Evolutionary conservation across 2,329 filamentous ascomycete species (phyloP).

Genomic region (Alternaria alternata): DNA sequence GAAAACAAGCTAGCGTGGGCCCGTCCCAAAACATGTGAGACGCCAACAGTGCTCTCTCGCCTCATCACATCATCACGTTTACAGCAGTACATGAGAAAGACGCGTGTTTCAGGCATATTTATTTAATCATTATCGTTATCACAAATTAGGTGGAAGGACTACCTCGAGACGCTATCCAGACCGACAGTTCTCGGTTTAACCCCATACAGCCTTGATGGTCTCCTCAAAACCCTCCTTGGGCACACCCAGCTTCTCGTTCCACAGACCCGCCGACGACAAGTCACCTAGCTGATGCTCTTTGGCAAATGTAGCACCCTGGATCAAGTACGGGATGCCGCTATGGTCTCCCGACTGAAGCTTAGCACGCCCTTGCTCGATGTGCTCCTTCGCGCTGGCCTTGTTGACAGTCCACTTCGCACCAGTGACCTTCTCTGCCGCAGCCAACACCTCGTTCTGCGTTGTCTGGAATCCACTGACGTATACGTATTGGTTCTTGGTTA

Average conservation of each 20-base stretch:
- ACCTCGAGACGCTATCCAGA: background rate
- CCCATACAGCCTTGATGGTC: constrained; percentile 29
- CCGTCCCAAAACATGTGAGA: background rate
- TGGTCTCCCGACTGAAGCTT: constrained; percentile 51
- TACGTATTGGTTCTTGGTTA: constrained; percentile 67
- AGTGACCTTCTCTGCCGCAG: constrained; percentile 61
- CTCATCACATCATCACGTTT: background rate
- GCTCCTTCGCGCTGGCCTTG: constrained; percentile 44
- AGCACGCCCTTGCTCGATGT: constrained; percentile 40
- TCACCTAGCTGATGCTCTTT: constrained; percentile 30
- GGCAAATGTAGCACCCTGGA: constrained; percentile 29
- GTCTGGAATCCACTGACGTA: constrained; percentile 65
- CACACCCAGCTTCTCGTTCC: constrained; percentile 55
- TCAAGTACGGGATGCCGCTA: constrained; percentile 30
- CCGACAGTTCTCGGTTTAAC: background rate
- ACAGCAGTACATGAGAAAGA: background rate
- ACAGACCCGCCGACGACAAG: constrained; percentile 35
- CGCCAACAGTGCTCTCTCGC: background rate
- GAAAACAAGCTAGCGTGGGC: background rate
- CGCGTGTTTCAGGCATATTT: accelerated
- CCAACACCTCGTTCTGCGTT: constrained; percentile 66
- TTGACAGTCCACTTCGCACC: constrained; percentile 61
- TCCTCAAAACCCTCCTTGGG: constrained; percentile 52
- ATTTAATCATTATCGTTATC: no score
- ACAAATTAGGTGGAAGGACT: background rate